Percentiles rank a stretch among this genome's conserved stretches.
These are phyloP conservation scores for Spergularia marina DNA, from an alignment of 148 eudicot genomes.

Conservation along the genomic window DNA sequence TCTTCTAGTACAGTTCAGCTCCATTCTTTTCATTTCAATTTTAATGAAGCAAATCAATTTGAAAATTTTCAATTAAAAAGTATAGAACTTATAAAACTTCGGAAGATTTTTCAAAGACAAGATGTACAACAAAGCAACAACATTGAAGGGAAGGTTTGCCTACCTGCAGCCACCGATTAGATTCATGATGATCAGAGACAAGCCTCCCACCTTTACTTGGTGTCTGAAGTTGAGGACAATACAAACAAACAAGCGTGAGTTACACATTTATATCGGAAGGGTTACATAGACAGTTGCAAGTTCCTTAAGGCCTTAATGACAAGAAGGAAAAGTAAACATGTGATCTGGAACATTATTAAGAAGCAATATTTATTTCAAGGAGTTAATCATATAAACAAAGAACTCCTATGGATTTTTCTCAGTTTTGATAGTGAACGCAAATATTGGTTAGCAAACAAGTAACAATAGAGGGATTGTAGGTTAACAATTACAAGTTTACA, in stretches of 20 bases:
- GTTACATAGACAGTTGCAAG: slow-evolving; percentile 2
- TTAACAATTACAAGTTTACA: too few species aligned
- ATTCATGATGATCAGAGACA: slow-evolving; percentile 72
- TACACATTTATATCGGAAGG: not conserved
- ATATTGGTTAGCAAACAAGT: too few species aligned
- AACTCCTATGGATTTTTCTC: not conserved
- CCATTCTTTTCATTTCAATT: not conserved
- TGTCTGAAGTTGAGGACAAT: slow-evolving; percentile 43
- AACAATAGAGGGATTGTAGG: too few species aligned
- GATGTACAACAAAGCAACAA: not conserved
- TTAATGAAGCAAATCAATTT: not conserved
- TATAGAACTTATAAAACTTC: not conserved
- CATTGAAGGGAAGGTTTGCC: not conserved
- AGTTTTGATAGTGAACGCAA: too few species aligned
- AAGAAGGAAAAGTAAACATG: slow-evolving; percentile 10
- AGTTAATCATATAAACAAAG: not conserved
- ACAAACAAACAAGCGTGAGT: slow-evolving; percentile 2
- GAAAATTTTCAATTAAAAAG: slow-evolving; percentile 2
- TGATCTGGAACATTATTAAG: not conserved
- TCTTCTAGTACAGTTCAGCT: not conserved
- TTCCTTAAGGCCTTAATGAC: not conserved
- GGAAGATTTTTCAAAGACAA: not conserved
- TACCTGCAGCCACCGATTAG: slow-evolving; percentile 93
- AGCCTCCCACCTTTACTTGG: slow-evolving; percentile 74
- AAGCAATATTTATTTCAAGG: not conserved